These are phyloP conservation scores for Verticillium alfalfae DNA, from an alignment of 2,329 filamentous ascomycete species.

Conservation along the genomic window DNA sequence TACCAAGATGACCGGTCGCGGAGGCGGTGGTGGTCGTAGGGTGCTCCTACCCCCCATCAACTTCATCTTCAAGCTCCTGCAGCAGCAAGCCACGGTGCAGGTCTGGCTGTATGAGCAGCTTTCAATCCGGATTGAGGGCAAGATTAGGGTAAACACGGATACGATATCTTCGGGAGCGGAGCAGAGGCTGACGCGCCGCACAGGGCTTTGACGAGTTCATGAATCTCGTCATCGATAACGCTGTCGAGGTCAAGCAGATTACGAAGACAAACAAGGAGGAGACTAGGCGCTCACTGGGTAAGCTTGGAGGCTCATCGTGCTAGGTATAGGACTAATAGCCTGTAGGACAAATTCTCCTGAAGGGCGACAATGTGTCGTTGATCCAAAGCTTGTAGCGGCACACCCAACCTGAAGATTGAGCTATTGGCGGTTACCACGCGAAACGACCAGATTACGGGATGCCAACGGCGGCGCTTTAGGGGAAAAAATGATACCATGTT, in stretches of 20 bases:
- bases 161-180: slow-evolving; percentile 62
- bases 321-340: background rate
- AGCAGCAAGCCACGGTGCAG: slow-evolving; percentile 75
- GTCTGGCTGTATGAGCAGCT: slow-evolving; percentile 98
- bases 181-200: slow-evolving; percentile 34
- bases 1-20: slow-evolving; percentile 50
- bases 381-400: slow-evolving; percentile 63
- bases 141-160: slow-evolving; percentile 68
- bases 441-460: background rate
- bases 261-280: slow-evolving; percentile 75
- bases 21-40: slow-evolving; percentile 54
- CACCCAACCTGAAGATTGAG: background rate
- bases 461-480: background rate
- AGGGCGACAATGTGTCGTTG: slow-evolving; percentile 82
- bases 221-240: slow-evolving; percentile 96
- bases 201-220: slow-evolving; percentile 99
- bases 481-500: slow-evolving; percentile 19
- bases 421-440: background rate
- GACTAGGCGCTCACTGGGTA: slow-evolving; percentile 74
- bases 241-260: slow-evolving; percentile 81
- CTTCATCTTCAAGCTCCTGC: slow-evolving; percentile 70
- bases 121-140: slow-evolving; percentile 88
- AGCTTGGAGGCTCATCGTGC: slow-evolving; percentile 12
- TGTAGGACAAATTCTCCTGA: slow-evolving; percentile 76
- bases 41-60: slow-evolving; percentile 56